These are phyloP conservation scores for Phalaenopsis equestris DNA, from an alignment of 106 monocot genomes.

Conservation along the genomic window DNA sequence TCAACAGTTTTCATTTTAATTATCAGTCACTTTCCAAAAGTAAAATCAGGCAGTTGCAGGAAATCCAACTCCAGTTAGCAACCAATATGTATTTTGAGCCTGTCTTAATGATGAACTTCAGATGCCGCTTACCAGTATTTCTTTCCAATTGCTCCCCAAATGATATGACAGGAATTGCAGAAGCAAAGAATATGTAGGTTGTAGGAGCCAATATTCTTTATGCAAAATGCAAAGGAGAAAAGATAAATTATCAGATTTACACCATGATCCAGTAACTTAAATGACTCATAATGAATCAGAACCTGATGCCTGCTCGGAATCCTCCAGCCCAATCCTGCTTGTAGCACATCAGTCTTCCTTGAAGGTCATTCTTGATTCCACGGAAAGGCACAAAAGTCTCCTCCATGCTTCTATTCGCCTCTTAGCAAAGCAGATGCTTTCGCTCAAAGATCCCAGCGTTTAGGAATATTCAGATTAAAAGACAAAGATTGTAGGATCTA, in stretches of 20 bases:
- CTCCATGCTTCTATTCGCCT: slow-evolving; percentile 29
- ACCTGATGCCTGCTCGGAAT: slow-evolving; percentile 58
- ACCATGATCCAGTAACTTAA: no score
- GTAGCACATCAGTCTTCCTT: slow-evolving; percentile 54
- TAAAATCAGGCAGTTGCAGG: neutral
- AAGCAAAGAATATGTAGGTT: slow-evolving; percentile 86
- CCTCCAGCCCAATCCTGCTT: slow-evolving; percentile 74
- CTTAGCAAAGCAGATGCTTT: no score
- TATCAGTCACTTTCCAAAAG: neutral
- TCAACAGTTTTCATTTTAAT: slow-evolving; percentile 2
- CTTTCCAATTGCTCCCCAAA: slow-evolving; percentile 85
- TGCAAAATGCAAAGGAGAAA: neutral
- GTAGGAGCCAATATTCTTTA: slow-evolving; percentile 41
- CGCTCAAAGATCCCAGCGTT: neutral
- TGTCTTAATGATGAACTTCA: no score
- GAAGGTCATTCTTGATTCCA: slow-evolving; percentile 67
- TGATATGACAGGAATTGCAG: slow-evolving; percentile 85
- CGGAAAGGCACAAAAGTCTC: slow-evolving; percentile 65
- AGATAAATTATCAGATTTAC: no score
- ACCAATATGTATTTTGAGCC: neutral
- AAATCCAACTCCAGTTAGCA: no score
- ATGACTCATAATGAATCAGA: neutral
- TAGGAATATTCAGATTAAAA: neutral
- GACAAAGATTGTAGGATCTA: neutral
- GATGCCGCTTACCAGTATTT: slow-evolving; percentile 43